Base-by-base conservation (phyloP, 2,329 filamentous ascomycete species). In the Cordyceps pruinosa region DNA sequence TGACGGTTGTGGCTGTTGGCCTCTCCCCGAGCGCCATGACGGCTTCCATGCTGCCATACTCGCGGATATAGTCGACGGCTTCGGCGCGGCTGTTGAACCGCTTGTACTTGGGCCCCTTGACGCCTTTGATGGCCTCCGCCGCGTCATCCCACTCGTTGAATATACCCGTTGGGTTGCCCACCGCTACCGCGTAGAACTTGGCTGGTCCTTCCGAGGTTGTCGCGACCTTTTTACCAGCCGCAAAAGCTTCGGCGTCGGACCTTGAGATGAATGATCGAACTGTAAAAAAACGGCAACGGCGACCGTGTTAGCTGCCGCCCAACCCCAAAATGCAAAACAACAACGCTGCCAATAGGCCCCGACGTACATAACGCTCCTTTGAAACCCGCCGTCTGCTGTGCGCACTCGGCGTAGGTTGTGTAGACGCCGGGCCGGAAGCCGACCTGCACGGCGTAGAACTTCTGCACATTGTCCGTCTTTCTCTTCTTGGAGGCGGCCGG, bases 201-300 rank as follows among this genome's bases (percentile, higher is more conserved):
- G 74, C 66, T 46, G 77, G 73, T 59, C 75, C 69, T 48, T 73
- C 64, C 41, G 74, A 69, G 23, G 73, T 65, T 21, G 72, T 65
- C 17, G 72, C 66, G 6, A 69, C 65, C 26, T 69, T 66, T 62
- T 79, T 80, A 47, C 89, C 88, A 1, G 80, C 83, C 26, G 90
- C 77, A 68, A 89, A 97, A 2, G 83, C 84, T 65, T 88, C 81
- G n/a, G 93, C 93, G 59, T 96, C 90, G 61, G 85, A 80, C 58
- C 80, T 75, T 0, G 81, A 84, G 10, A 78, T 73, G 68, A 96
- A 97, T 1, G 88, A 90, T 74, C 94, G 93, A 76, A 88, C 90
- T 94, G 60, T 26, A 41, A 21, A 54, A 23, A n/a, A n/a, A n/a
- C 39, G 10, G 15, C 35, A 56, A 41, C n/a, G 13, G 25, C 49